Evolutionary conservation across 768 basidiomycete genomes (phyloP), one percentile per base, ranked within the genome.

Genomic region (Lepiota subincarnata): DNA sequence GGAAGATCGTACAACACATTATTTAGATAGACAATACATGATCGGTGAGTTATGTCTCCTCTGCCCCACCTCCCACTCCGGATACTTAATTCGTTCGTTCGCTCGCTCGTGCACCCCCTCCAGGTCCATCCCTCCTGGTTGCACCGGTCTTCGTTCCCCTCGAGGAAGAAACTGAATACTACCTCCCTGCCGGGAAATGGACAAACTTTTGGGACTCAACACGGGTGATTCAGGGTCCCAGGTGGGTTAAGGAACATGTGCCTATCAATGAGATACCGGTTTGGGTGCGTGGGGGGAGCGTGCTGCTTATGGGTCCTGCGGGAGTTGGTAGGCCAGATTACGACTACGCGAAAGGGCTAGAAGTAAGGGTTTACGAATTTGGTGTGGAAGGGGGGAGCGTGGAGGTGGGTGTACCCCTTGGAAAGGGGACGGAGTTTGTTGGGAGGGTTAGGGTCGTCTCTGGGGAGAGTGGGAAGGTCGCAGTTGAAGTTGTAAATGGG

Each of bases 221-320:
- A 37, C 75, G 81, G 41, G 74, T 73, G n/a, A 59, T 82, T 22
- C 65, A 72, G 45, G 87, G 87, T 0, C 86, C 85, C 0, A 57
- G 60, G 14, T 88, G 85, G 85, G 68, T 87, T 55, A 76, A 76
- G 48, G 81, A 83, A 58, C 68, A 77, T 51, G 81, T 86, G n/a
- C 77, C 83, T 20, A 66, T 86, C 36, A 77, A 84, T 59, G 75
- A 79, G 52, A 75, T 89, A 36, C 86, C 85, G 13, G 79, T 88
- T 24, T 88, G 80, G 79, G 79, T 87, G 35, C 74, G 82, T 35
- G 76, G 77, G 22, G 79, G 77, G 35, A 78, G 75, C 13, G 74
- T 87, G 16, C 65, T 89, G 16, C 68, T 76, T 48, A 72, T 87
- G n/a, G 83, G 85, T 4, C 79, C 84, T 14, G 61, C 69, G 28